These are phyloP conservation scores for Trapa incisa DNA, from an alignment of 345 rosid genomes.

Conservation along the genomic window DNA sequence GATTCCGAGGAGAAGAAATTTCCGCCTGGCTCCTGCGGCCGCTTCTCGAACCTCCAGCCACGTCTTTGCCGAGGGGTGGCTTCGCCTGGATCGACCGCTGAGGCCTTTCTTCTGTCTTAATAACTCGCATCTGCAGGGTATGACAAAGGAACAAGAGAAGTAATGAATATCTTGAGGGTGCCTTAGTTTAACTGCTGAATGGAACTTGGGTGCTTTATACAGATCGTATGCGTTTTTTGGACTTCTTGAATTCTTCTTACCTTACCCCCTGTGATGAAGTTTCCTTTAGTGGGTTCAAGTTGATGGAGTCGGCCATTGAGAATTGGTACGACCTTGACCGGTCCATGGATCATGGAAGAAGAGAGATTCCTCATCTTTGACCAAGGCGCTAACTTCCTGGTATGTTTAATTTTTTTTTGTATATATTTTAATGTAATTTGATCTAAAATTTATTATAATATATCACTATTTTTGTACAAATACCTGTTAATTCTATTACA, in stretches of 20 bases:
- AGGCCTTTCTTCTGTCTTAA: neutral
- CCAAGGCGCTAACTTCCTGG: too few species aligned
- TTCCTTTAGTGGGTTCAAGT: neutral
- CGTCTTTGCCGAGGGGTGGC: neutral
- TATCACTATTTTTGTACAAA: too few species aligned
- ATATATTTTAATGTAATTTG: too few species aligned
- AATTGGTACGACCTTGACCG: neutral
- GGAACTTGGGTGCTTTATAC: neutral
- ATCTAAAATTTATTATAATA: too few species aligned
- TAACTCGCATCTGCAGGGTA: neutral
- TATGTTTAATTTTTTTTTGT: too few species aligned
- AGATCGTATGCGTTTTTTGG: neutral
- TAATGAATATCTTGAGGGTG: neutral
- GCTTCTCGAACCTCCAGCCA: neutral
- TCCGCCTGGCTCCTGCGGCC: neutral
- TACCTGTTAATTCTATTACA: too few species aligned
- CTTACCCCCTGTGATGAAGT: neutral
- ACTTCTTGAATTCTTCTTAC: neutral
- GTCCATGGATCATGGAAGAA: neutral
- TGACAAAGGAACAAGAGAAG: neutral
- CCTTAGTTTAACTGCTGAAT: neutral
- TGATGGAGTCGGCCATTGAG: neutral
- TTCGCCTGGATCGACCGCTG: neutral
- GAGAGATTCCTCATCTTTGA: too few species aligned
- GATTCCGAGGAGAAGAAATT: neutral